A percentile compares a stretch with the other conserved stretches of the same genome.
Conservation (phyloP, 805 yeast genomes). For the Nakazawaea ishiwadae region DNA sequence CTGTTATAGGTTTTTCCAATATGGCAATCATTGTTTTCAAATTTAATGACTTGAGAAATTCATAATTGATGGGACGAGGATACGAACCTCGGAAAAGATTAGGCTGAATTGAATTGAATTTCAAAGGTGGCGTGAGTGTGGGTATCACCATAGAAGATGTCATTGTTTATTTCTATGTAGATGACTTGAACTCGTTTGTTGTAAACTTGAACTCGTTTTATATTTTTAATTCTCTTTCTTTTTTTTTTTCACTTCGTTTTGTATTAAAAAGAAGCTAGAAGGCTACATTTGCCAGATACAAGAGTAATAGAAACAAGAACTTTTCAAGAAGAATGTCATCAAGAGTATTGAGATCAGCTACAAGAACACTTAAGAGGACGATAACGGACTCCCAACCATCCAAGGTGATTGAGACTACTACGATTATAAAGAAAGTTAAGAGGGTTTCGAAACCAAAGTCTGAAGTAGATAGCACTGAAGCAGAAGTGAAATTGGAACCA, state of each 20-base stretch:
- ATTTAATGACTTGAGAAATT: slow-evolving; percentile 60
- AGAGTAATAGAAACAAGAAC: too few relatives aligned
- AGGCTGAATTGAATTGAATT: slow-evolving; percentile 69
- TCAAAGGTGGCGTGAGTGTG: slow-evolving; percentile 64
- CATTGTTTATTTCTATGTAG: too few relatives aligned
- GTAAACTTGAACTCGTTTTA: too few relatives aligned
- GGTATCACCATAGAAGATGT: slow-evolving; percentile 2
- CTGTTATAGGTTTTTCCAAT: slow-evolving; percentile 69
- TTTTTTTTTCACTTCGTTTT: background rate
- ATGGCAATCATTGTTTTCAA: slow-evolving; percentile 72
- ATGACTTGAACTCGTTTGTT: too few relatives aligned
- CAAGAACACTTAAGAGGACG: background rate
- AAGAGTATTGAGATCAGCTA: slow-evolving; percentile 4
- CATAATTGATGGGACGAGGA: slow-evolving; percentile 71
- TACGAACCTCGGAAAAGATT: slow-evolving; percentile 79
- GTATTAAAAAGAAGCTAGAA: too few relatives aligned
- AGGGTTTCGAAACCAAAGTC: too few relatives aligned
- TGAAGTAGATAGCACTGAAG: too few relatives aligned
- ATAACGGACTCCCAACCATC: too few relatives aligned
- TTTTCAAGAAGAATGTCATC: background rate
- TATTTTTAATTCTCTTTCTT: too few relatives aligned
- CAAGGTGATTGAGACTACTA: background rate
- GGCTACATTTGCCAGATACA: too few relatives aligned
- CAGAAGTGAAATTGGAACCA: slow-evolving; percentile 16
- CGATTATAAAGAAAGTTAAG: background rate